Conservation (phyloP, 192 early-diverging fungal genomes). For the Helicostylum pulchrum region DNA sequence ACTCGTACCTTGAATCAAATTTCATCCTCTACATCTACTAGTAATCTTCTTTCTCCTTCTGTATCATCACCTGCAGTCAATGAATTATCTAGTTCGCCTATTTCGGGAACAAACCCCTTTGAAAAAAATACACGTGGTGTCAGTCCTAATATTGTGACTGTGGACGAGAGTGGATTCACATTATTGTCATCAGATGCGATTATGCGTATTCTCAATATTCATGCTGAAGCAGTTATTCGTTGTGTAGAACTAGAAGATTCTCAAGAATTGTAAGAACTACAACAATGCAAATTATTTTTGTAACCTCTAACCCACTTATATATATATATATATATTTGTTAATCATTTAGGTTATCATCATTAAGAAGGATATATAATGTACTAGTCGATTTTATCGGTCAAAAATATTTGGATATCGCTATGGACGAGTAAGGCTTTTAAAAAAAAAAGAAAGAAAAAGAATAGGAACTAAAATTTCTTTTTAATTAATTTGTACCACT, state of each 20-base stretch:
- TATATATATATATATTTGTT: not conserved
- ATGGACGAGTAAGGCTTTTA: constrained; percentile 60
- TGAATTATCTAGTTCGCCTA: not conserved
- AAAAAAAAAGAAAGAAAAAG: constrained; percentile 1
- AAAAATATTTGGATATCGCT: constrained; percentile 78
- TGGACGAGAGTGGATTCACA: constrained; percentile 27
- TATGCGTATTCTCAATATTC: constrained; percentile 62
- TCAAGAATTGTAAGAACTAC: constrained; percentile 51
- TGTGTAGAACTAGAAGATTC: constrained; percentile 73
- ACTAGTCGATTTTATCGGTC: constrained; percentile 76
- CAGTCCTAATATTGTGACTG: constrained; percentile 12
- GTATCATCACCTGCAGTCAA: constrained; percentile 16
- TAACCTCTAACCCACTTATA: constrained; percentile 1
- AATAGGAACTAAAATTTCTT: not conserved
- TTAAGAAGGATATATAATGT: constrained; percentile 67
- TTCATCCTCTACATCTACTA: constrained; percentile 18
- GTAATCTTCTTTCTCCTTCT: constrained; percentile 7
- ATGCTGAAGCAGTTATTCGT: constrained; percentile 74
- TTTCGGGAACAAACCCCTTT: not conserved
- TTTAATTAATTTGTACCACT: constrained; percentile 2
- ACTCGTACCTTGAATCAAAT: constrained; percentile 38
- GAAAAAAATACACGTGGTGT: not conserved
- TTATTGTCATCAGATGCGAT: constrained; percentile 43
- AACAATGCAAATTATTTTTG: not conserved
- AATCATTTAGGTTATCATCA: constrained; percentile 53